Percentiles rank a stretch among this genome's conserved stretches.
Conservation (phyloP, 805 yeast genomes). For the Nakazawaea ishiwadae region DNA sequence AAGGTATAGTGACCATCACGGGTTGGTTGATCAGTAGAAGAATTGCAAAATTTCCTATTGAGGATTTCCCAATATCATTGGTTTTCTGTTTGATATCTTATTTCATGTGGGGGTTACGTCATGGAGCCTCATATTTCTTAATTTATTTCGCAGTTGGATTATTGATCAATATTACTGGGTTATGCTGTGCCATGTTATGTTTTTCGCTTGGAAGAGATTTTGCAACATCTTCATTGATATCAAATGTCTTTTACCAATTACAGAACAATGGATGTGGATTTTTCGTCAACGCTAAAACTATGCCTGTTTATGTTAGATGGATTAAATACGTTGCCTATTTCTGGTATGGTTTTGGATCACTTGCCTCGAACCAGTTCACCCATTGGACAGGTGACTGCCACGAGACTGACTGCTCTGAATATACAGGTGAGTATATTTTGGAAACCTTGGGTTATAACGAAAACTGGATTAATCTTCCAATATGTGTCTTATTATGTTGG, state of each 20-base stretch:
- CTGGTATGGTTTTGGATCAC: constrained; percentile 68
- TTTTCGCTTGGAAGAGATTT: constrained; percentile 53
- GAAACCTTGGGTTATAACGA: constrained; percentile 41
- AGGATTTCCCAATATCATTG: constrained; percentile 56
- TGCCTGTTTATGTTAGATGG: constrained; percentile 83
- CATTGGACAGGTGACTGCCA: constrained; percentile 55
- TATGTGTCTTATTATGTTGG: constrained; percentile 56
- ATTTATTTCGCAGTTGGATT: constrained; percentile 49
- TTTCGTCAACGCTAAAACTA: constrained; percentile 59
- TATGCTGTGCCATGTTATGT: constrained; percentile 40
- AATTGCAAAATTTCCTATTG: constrained; percentile 52
- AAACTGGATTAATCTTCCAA: constrained; percentile 64
- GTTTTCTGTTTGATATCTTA: constrained; percentile 52
- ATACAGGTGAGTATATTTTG: constrained; percentile 46
- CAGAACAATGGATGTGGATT: constrained; percentile 73
- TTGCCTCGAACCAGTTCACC: constrained; percentile 53
- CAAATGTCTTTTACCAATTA: constrained; percentile 52
- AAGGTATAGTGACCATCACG: constrained; percentile 51
- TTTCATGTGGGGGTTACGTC: constrained; percentile 64
- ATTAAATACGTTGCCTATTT: constrained; percentile 62
- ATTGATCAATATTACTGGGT: constrained; percentile 44
- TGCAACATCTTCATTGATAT: constrained; percentile 45
- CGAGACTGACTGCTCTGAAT: constrained; percentile 33
- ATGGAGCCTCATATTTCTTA: constrained; percentile 40
- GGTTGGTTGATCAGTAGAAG: constrained; percentile 62